Evolutionary conservation across 2,329 filamentous ascomycete species (phyloP), one percentile per base, ranked within the genome.

Genomic region (Nakataea oryzae): DNA sequence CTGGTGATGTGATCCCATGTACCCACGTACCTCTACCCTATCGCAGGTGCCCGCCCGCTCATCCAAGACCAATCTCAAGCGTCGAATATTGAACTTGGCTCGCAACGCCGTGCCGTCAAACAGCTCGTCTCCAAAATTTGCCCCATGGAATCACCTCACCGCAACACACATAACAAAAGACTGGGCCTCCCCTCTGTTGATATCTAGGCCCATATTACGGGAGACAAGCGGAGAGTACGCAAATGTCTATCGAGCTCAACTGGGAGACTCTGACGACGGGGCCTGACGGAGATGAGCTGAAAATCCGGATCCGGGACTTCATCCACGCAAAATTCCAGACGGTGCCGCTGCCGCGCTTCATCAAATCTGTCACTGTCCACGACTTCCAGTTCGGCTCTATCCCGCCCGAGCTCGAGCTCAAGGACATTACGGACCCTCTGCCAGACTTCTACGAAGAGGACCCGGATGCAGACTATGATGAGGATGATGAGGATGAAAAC

Each of bases 181-280:
- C 21, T n/a, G 7, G 21, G 21, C 7, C 21, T 50, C 41, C 24
- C 21, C 21, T n/a, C 41, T 17, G 24, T 50, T 50, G 21, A 50
- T 50, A 17, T 50, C 21, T 50, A 17, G 21, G 8, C 7, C 41
- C 41, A 17, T 50, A 50, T 24, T 9, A 17, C 11, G 21, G 9
- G 41, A 24, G 41, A 24, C 9, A 50, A 24, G 21, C 54, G 7
- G n/a, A 58, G 27, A 58, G 28, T 47, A 9, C 11, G 13, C 55
- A 62, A 64, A 99, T 99, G 95, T 97, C 95, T 68, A 93, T 99
- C 79, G 93, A 97, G 72, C 88, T 99, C 73, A 92, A 96, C 76
- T 99, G 95, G 95, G 88, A 95, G 71, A 89, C 89, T 65, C 85
- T 97, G 71, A 97, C 93, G 27, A 87, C 86, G 65, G 95, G 95